Evolutionary conservation across 2,329 filamentous ascomycete species (phyloP), one percentile per base, ranked within the genome.

Genomic region (Phialocephala sp.): DNA sequence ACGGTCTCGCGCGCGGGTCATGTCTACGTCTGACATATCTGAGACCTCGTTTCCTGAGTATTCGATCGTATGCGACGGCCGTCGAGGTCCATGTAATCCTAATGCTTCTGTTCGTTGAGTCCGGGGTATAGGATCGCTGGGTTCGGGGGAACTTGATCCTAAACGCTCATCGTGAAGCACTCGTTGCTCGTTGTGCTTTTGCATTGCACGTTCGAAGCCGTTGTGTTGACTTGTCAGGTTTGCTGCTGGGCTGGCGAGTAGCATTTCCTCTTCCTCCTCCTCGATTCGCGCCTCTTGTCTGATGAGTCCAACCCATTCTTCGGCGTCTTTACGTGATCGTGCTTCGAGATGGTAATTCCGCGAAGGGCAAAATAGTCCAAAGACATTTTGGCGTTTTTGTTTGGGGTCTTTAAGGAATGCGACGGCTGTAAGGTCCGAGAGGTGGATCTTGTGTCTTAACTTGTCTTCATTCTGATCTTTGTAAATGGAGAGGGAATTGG

Each of bases 271-370:
- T 72, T 97, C 93, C 59, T 95, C 92, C 74, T 95, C 91, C 70
- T 97, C 93, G 66, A 96, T 92, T 64, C 91, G 88, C 20, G 93
- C 92, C 73, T 95, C 89, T 64, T 83, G 82, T 57, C 93, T 87
- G 73, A 98, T 94, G 60, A 91, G 80, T 32, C 91, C 84, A 20
- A 97, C 91, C 95, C 95, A 99, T 74, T 91, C 89, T 68, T 91
- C 86, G 6, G 92, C 92, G 68, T 97, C 94, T 65, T 87, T 82
- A 59, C 88, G 85, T 4, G 86, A 90, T 37, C 83, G 77, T 0
- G 92, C 93, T 77, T 97, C 91, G 66, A 99, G 88, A 74, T 97
- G 93, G 79, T 91, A 97, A 80, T 97, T 98, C 71, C 91, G 90
- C 18, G 93, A 91, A 0, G 94, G 91, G 0, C 93, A 94, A 79